Base-by-base conservation (phyloP, 805 yeast species). In the Kregervanrija pseudodelftensis region DNA sequence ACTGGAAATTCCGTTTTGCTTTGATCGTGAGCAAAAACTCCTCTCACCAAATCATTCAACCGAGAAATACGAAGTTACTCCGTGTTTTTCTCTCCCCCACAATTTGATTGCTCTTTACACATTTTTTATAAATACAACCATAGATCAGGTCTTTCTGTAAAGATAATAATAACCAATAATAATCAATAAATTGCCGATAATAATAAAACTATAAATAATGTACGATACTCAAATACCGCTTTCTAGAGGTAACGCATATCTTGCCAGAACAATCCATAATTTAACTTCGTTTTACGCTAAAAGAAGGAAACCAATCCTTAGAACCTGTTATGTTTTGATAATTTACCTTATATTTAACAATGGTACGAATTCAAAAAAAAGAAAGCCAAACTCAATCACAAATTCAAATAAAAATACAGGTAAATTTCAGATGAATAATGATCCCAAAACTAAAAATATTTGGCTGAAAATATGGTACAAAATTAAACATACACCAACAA, bases 261-360 rank as follows among this genome's bases (percentile, higher is more conserved):
- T 50, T 12, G 35, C 41, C 10, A 34, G 40, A 13, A 43, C 50
- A 1, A 14, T 50, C 2, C 45, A 41, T 11, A 34, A 42, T 16
- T 5, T 51, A 12, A 43, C 49, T 5, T 12, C 15, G 22, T 42
- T 54, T 30, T 61, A 61, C 39, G 40, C 52, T 4, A 54, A 48
- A 17, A 47, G 55, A 30, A 48, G 65, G 22, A 52, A 32, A 13
- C n/a, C 40, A 10, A 53, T 61, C 1, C 28, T 60, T 32, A 40
- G 60, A 30, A 11, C 49, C 10, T 58, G 58, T 9, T 60, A 55
- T 40, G 41, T 52, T 15, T 36, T 54, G 5, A 49, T 61, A 13
- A 44, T 60, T 8, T 57, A 49, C 33, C 45, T 57, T 51, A 50
- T 57, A 11, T 60, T 60, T 45, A 59, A 58, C 35, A 58, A 59